Evolutionary conservation across 495 filamentous ascomycete genomes (phyloP).

Genomic region (Xylaria palmicola): DNA sequence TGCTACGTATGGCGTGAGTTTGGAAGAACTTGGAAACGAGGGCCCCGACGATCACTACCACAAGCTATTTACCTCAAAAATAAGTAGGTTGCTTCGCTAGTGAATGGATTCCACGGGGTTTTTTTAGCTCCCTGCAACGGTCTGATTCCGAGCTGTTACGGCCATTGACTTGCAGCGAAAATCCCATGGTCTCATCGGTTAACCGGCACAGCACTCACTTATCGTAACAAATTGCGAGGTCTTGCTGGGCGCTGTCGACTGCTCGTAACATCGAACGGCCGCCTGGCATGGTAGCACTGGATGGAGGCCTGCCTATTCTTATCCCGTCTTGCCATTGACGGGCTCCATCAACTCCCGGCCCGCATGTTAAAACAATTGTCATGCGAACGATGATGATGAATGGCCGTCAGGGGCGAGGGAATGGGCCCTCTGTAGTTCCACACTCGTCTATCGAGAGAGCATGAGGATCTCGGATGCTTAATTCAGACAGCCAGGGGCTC

Average conservation of each 20-base stretch:
- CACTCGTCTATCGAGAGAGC: conserved; percentile 8
- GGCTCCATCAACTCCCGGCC: conserved; percentile 7
- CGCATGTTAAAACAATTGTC: background rate
- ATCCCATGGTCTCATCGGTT: conserved; percentile 14
- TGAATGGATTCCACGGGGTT: too few relatives aligned
- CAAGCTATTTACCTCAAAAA: too few relatives aligned
- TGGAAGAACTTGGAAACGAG: too few relatives aligned
- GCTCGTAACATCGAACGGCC: background rate
- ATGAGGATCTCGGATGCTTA: conserved; percentile 11
- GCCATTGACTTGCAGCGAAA: conserved; percentile 10
- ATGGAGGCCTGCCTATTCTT: background rate
- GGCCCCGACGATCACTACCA: too few relatives aligned
- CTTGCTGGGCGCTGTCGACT: too few relatives aligned
- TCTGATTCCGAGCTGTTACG: conserved; percentile 13
- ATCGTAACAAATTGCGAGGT: too few relatives aligned
- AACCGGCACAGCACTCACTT: conserved; percentile 12
- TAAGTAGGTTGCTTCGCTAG: too few relatives aligned
- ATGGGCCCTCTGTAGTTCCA: conserved; percentile 10
- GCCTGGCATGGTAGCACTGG: background rate
- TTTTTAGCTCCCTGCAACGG: conserved; percentile 13
- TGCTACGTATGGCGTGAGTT: too few relatives aligned
- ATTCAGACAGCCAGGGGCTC: conserved; percentile 6
- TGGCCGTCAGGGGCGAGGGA: conserved; percentile 6
- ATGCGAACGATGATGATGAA: conserved; percentile 1
- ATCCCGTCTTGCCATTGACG: background rate